Conservation (phyloP, 177 flowering plant species). For the Tripterygium wilfordii region DNA sequence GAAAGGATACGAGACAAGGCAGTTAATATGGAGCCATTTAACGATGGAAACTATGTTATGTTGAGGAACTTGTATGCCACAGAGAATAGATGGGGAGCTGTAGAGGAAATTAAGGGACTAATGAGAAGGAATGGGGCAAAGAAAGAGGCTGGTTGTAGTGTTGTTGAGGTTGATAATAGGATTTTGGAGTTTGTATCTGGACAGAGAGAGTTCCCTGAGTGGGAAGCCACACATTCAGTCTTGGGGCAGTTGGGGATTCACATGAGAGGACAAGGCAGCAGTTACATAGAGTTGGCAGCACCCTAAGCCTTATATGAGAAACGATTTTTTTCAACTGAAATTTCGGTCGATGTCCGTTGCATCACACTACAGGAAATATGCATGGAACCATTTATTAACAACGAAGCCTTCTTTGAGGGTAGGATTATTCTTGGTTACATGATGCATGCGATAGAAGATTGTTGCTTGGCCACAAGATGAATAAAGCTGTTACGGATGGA, state of each 20-base stretch:
- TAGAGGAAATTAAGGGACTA: constrained; percentile 39
- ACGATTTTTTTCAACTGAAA: too few relatives aligned
- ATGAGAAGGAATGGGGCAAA: constrained; percentile 52
- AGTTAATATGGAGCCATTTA: constrained; percentile 37
- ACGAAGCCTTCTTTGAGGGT: too few relatives aligned
- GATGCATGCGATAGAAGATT: too few relatives aligned
- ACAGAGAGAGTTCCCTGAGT: constrained; percentile 37
- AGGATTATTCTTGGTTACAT: too few relatives aligned
- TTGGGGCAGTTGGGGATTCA: constrained; percentile 37
- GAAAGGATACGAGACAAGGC: constrained; percentile 40
- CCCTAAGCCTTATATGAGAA: background rate
- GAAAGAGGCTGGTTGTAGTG: constrained; percentile 68
- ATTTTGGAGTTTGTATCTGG: constrained; percentile 67
- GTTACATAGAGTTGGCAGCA: background rate
- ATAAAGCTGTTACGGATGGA: too few relatives aligned
- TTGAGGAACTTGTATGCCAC: constrained; percentile 66
- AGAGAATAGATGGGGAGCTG: constrained; percentile 69
- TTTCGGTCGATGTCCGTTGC: too few relatives aligned
- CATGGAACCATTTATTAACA: too few relatives aligned
- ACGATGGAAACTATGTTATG: constrained; percentile 57
- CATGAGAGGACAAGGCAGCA: constrained; percentile 24
- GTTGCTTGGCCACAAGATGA: too few relatives aligned
- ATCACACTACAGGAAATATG: too few relatives aligned
- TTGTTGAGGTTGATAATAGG: constrained; percentile 42
- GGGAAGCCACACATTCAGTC: constrained; percentile 25